Base-by-base conservation (phyloP, 2,329 filamentous ascomycete species). In the Penicillium sp. region DNA sequence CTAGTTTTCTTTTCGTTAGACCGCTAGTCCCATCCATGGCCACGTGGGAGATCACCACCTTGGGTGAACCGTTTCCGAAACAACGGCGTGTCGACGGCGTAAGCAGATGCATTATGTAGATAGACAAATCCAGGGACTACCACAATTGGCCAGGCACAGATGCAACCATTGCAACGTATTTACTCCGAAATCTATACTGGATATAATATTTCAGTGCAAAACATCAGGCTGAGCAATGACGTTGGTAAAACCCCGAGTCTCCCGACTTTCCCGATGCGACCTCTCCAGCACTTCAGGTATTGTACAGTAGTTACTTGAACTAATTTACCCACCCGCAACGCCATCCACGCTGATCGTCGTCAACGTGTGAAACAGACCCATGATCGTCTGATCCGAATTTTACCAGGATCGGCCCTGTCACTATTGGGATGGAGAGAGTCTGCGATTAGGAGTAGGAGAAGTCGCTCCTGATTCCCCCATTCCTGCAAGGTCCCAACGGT, bases 321-420 rank as follows among this genome's bases (percentile, higher is more conserved):
- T 36, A 42, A 56, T 37, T 36, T 56, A 19, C 50, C 53, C 18
- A 34, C 52, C 48, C 6, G 43, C 29, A 44, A 34, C 24, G n/a
- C 39, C 23, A 42, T 52, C 16, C 18, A 18, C 39, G 34, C 23
- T 16, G 48, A 44, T 49, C 36, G 24, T 54, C 46, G 34, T 37
- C 13, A 16, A 40, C 19, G 51, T 40, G n/a, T 36, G 26, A n/a
- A 39, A 36, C 21, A 28, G 26, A 31, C 45, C 31, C n/a, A 43
- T 48, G 52, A 51, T 51, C 52, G 43, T 33, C 37, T 43, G 47
- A 55, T 51, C 52, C 36, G 24, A 34, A 23, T 10, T 37, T 37
- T 18, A 34, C 31, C 18, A n/a, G 19, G 33, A 40, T 45, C 51
- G 24, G 11, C 40, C 31, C 40, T 44, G 40, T 44, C 40, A 29